These are phyloP conservation scores for Licmophora abbreviata DNA, from an alignment of 108 stramenopile species.

Conservation along the genomic window DNA sequence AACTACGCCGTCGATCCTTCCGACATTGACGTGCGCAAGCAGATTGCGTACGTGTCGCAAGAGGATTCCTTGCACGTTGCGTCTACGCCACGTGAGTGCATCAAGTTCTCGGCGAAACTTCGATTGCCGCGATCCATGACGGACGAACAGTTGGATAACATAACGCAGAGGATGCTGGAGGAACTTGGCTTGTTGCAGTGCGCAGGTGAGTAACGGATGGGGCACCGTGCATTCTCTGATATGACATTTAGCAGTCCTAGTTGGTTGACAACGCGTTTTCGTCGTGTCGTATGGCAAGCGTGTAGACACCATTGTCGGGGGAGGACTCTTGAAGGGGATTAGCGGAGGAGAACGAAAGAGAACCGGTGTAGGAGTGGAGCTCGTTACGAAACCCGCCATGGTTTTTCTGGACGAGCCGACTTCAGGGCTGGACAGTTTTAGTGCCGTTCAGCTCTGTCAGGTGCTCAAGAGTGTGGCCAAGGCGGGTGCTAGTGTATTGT, in stretches of 20 bases:
- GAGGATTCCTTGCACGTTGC: constrained; percentile 76
- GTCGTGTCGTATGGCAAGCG: no score
- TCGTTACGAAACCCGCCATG: constrained; percentile 62
- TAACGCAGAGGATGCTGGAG: constrained; percentile 63
- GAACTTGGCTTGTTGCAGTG: constrained; percentile 64
- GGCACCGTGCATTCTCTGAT: no score
- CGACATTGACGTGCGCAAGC: constrained; percentile 46
- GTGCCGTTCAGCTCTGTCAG: constrained; percentile 60
- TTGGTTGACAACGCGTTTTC: no score
- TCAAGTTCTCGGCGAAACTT: constrained; percentile 73
- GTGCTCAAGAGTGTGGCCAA: constrained; percentile 80
- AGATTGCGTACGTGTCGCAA: constrained; percentile 83
- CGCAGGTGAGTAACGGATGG: no score
- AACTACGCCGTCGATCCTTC: constrained; percentile 59
- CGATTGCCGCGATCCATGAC: constrained; percentile 52
- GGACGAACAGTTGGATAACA: constrained; percentile 39
- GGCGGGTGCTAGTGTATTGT: constrained; percentile 69
- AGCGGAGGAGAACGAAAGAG: constrained; percentile 77
- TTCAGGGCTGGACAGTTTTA: constrained; percentile 58
- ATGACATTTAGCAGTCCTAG: no score
- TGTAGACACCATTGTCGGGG: constrained; percentile 64
- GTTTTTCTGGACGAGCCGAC: constrained; percentile 57
- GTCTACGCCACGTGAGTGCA: constrained; percentile 79
- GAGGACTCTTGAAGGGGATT: constrained; percentile 56
- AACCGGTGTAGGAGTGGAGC: constrained; percentile 65